These are phyloP conservation scores for Boletus reticuloceps DNA, from an alignment of 768 basidiomycete genomes.

Conservation along the genomic window DNA sequence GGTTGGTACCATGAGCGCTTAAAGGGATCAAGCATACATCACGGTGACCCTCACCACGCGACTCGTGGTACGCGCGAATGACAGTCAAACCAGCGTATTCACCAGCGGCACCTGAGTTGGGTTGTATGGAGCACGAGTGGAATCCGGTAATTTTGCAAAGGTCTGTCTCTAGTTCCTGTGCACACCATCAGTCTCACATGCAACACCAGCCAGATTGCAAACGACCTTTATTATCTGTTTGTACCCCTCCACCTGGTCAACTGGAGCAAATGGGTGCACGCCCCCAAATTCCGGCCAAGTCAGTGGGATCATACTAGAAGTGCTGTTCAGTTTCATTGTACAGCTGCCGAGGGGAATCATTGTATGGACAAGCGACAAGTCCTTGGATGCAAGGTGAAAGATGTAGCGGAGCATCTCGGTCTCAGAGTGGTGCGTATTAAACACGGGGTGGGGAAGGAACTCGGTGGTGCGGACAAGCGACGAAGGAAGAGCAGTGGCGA, in stretches of 20 bases:
- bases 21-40: slow-evolving; percentile 92
- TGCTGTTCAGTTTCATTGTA: slow-evolving; percentile 98
- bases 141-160: slow-evolving; percentile 97
- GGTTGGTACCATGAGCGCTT: slow-evolving; percentile 98
- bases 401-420: slow-evolving; percentile 99
- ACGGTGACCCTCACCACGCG: slow-evolving; percentile 79
- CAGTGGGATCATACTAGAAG: slow-evolving; percentile 95
- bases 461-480: slow-evolving; percentile 58
- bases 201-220: background rate
- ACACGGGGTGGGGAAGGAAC: slow-evolving; percentile 84
- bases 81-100: slow-evolving; percentile 96
- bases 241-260: slow-evolving; percentile 89
- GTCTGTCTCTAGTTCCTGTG: slow-evolving; percentile 87
- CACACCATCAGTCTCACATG: slow-evolving; percentile 8
- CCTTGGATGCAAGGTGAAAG: slow-evolving; percentile 90
- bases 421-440: slow-evolving; percentile 97
- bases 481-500: slow-evolving; percentile 46
- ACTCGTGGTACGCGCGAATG: slow-evolving; percentile 92
- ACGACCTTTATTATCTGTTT: slow-evolving; percentile 70
- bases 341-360: slow-evolving; percentile 97
- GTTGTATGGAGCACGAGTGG: slow-evolving; percentile 93
- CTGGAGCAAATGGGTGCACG: slow-evolving; percentile 92
- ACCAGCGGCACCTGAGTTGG: slow-evolving; percentile 97
- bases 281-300: slow-evolving; percentile 91
- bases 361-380: slow-evolving; percentile 89